Percentiles rank a stretch among this genome's conserved stretches.
These are phyloP conservation scores for Xylaria flabelliformis DNA, from an alignment of 495 filamentous ascomycete species.

Conservation along the genomic window DNA sequence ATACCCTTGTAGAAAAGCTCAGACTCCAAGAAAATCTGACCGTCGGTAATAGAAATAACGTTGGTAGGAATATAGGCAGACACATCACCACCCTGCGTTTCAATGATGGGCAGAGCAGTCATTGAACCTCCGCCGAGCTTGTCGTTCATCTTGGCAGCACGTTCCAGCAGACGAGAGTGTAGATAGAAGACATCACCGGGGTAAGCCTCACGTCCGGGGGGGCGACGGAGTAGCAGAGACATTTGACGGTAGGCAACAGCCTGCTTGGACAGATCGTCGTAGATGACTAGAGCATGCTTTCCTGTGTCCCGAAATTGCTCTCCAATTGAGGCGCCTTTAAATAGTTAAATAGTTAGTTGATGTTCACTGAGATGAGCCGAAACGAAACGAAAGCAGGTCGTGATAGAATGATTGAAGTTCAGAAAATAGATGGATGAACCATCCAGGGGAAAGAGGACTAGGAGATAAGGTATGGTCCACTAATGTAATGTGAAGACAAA, in stretches of 20 bases:
- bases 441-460: no score
- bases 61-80: slow-evolving; percentile 99
- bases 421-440: no score
- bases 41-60: slow-evolving; percentile 99
- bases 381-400: no score
- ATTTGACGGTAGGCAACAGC: slow-evolving; percentile 99
- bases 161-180: slow-evolving; percentile 98
- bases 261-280: slow-evolving; percentile 98
- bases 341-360: no score
- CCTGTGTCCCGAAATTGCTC: slow-evolving; percentile 93
- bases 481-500: no score
- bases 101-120: slow-evolving; percentile 97
- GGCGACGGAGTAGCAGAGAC: slow-evolving; percentile 98
- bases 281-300: slow-evolving; percentile 92
- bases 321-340: slow-evolving; percentile 55
- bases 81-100: slow-evolving; percentile 99
- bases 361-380: no score
- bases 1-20: slow-evolving; percentile 99
- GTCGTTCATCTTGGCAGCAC: slow-evolving; percentile 98
- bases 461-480: no score
- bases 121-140: slow-evolving; percentile 95
- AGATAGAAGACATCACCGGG: slow-evolving; percentile 99
- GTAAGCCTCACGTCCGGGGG: slow-evolving; percentile 99
- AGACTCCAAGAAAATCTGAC: slow-evolving; percentile 99
- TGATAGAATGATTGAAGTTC: no score